Conservation (phyloP, 2,329 filamentous ascomycete species). For the Trichoderma simmonsii region DNA sequence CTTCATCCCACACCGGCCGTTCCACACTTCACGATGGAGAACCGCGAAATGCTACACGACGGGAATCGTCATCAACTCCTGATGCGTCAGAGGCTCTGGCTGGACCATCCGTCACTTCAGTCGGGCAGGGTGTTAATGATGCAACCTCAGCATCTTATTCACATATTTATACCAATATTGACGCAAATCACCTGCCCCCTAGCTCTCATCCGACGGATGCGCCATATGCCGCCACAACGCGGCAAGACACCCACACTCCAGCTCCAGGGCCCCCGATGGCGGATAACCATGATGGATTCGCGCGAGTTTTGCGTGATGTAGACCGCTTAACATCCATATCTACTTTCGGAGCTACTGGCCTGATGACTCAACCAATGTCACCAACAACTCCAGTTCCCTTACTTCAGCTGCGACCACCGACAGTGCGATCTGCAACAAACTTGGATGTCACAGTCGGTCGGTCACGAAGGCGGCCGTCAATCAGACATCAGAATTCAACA, state of each 20-base stretch:
- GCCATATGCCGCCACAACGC: conserved; percentile 47
- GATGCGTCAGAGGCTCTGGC: conserved; percentile 44
- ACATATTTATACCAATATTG: conserved; percentile 19
- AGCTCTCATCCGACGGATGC: conserved; percentile 52
- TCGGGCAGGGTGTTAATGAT: conserved; percentile 26
- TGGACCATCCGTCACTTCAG: conserved; percentile 35
- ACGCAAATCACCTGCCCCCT: conserved; percentile 45
- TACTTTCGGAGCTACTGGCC: conserved; percentile 62
- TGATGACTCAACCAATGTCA: conserved; percentile 86
- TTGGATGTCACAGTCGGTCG: conserved; percentile 49
- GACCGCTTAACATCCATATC: conserved; percentile 84
- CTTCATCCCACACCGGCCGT: conserved; percentile 54
- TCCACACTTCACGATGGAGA: conserved; percentile 54
- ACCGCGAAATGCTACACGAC: conserved; percentile 65
- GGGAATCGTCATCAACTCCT: conserved; percentile 70
- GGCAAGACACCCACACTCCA: conserved; percentile 57
- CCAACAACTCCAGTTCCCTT: conserved; percentile 79
- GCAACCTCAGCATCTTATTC: conserved; percentile 21
- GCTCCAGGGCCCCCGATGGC: conserved; percentile 64
- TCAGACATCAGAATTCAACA: conserved; percentile 88
- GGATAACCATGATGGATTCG: conserved; percentile 69
- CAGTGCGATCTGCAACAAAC: conserved; percentile 51
- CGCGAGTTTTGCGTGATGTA: conserved; percentile 75
- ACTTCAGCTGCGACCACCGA: conserved; percentile 55
- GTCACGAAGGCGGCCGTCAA: conserved; percentile 71